These are phyloP conservation scores for Ceratocystis ficicola DNA, from an alignment of 2,329 filamentous ascomycete genomes.

Conservation along the genomic window DNA sequence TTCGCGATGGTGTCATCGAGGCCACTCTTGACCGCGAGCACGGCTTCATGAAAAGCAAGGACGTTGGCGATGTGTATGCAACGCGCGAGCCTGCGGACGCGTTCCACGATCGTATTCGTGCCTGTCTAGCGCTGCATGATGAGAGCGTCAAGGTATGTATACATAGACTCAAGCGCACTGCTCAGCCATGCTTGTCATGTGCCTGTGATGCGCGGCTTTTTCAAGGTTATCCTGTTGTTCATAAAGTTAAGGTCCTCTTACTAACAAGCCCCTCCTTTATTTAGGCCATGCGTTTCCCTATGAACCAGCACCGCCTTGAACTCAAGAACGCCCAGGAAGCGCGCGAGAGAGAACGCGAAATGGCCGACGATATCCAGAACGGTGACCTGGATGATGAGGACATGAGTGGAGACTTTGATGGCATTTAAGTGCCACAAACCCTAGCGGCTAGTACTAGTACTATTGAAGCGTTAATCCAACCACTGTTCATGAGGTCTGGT, in stretches of 20 bases:
- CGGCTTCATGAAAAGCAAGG: constrained; percentile 98
- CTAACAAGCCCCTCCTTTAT: constrained; percentile 26
- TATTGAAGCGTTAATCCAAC: background rate
- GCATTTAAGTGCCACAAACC: constrained; percentile 53
- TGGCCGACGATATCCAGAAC: constrained; percentile 98
- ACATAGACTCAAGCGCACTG: background rate
- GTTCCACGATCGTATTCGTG: constrained; percentile 91
- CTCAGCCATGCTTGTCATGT: background rate
- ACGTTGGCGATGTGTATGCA: constrained; percentile 88
- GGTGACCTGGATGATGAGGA: constrained; percentile 95
- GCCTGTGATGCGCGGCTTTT: background rate
- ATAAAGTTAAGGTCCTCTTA: constrained; percentile 6
- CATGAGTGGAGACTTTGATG: constrained; percentile 89
- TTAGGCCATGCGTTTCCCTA: constrained; percentile 97
- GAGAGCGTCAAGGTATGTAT: constrained; percentile 84
- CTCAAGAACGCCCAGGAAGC: constrained; percentile 97
- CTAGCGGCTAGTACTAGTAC: background rate
- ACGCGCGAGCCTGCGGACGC: constrained; percentile 92
- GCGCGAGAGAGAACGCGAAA: constrained; percentile 86
- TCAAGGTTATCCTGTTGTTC: constrained; percentile 23
- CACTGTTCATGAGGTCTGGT: background rate
- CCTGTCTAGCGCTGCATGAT: constrained; percentile 83
- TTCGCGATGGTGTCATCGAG: constrained; percentile 93
- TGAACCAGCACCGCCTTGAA: constrained; percentile 97
- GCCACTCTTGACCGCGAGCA: constrained; percentile 86